phyloP scores from a whole-genome alignment of 169 alveolate species.

The Eimeria tenella region DNA sequence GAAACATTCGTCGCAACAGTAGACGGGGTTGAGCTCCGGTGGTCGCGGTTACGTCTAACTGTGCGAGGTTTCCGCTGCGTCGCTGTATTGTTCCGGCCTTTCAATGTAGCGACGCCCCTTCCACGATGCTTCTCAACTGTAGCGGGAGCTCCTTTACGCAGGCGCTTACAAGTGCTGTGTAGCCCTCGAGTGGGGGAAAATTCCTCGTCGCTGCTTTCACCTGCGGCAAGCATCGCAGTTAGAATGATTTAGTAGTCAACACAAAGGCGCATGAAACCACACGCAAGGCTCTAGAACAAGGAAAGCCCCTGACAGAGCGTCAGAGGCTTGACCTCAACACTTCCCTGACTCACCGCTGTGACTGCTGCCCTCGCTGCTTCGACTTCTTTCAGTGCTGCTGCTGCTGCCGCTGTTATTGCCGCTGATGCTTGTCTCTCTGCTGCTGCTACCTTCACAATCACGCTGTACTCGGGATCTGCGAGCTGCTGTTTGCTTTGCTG shows the following conservation, averaged over 20 bases:
- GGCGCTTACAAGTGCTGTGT: not conserved
- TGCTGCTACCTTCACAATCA: not conserved
- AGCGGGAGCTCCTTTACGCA: conserved; percentile 15
- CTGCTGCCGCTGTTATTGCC: not conserved
- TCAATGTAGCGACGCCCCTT: not conserved
- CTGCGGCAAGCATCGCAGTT: not conserved
- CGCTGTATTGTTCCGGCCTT: not conserved
- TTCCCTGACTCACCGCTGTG: not conserved
- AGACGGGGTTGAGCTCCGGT: not conserved
- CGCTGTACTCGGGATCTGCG: not conserved
- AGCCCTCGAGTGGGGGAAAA: conserved; percentile 24
- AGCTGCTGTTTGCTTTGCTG: not conserved
- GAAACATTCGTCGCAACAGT: conserved; percentile 18
- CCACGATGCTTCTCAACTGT: not conserved
- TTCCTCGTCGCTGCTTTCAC: conserved; percentile 59
- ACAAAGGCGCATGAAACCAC: no score
- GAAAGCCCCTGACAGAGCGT: not conserved
- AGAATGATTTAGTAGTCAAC: not conserved
- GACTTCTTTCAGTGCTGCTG: not conserved
- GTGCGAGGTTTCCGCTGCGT: not conserved
- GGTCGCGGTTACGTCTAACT: not conserved
- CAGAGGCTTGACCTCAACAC: not conserved
- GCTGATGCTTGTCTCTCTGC: conserved; percentile 21
- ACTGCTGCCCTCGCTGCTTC: conserved; percentile 20
- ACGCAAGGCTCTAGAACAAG: not conserved